Base-by-base conservation (phyloP, 2,329 filamentous ascomycete species). In the Ambrosiella beaveri region DNA sequence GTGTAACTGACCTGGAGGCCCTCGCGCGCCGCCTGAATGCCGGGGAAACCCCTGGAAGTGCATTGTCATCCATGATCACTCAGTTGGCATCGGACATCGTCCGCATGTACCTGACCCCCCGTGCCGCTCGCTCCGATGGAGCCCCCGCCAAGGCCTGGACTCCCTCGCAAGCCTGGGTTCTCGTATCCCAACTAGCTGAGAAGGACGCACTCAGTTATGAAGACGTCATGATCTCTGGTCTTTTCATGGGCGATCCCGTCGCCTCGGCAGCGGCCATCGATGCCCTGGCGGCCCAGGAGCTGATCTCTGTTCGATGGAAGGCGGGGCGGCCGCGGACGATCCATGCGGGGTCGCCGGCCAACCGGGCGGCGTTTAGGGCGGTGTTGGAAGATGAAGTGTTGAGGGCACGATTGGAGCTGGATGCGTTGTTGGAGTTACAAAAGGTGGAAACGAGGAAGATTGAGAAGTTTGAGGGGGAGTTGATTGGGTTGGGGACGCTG, bases 1-100 rank as follows among this genome's bases (percentile, higher is more conserved):
- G 93, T 2, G 77, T 98, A n/a, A 95, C 89, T 0, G 93, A 98
- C 66, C 82, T 98, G 17, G 91, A 97, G 67, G 94, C 93, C 66
- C 80, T 98, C 49, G 86, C 90, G n/a, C 82, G 91, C 40, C 80
- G 93, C 15, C 85, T 98, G 64, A 88, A 88, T 70, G 82, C 85
- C 0, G 91, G 93, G 13, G 89, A 96, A 68, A 85, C 78, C 1
- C 93, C 93, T 0, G 78, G 77, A 62, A 77, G 85, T 63, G 93
- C 93, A 2, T 84, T 96, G 1, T 75, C 82, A 19, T 89, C 95
- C 63, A 97, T 98, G 62, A 85, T 95, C 57, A 83, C 88, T 57
- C 88, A 95, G 66, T 86, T 85, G 15, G 86, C 89, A 0, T 87
- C 86, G 0, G 93, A 97, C 66, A 90, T 97, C 53, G 73, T 95